Evolutionary conservation across 2,329 filamentous ascomycete genomes (phyloP).

Genomic region (Lithohypha guttulata): DNA sequence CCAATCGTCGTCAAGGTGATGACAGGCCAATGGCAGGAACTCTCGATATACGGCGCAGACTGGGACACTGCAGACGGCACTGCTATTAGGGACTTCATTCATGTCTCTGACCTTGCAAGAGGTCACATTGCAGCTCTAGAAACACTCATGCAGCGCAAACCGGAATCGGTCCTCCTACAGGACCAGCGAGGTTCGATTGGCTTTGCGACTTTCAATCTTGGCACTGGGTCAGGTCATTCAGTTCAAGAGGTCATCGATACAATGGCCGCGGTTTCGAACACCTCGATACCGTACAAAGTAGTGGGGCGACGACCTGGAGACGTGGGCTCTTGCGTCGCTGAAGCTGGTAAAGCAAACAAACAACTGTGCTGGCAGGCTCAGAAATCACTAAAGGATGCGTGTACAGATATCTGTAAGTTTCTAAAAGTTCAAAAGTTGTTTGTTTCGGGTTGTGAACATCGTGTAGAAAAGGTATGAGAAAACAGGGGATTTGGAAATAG

Average conservation of each 20-base stretch:
- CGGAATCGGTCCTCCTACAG: no score
- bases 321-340: constrained; percentile 31
- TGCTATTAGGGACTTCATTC: constrained; percentile 57
- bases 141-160: background rate
- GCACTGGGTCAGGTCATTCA: constrained; percentile 30
- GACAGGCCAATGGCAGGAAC: constrained; percentile 41
- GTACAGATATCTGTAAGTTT: constrained; percentile 24
- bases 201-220: constrained; percentile 33
- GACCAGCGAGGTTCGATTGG: background rate
- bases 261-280: constrained; percentile 31
- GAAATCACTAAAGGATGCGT: constrained; percentile 30
- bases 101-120: constrained; percentile 54
- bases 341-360: constrained; percentile 32
- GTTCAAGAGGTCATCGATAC: constrained; percentile 30
- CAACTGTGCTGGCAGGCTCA: constrained; percentile 42
- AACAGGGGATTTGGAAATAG: no score
- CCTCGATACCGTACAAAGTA: constrained; percentile 25
- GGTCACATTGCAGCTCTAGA: constrained; percentile 49
- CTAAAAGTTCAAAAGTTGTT: constrained; percentile 8
- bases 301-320: constrained; percentile 29
- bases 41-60: constrained; percentile 55
- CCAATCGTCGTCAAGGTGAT: constrained; percentile 54
- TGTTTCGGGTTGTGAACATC: no score
- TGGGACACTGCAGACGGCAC: constrained; percentile 57
- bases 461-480: no score